These are phyloP conservation scores for Pezicula carpinea DNA, from an alignment of 2,329 filamentous ascomycete species.

Conservation along the genomic window DNA sequence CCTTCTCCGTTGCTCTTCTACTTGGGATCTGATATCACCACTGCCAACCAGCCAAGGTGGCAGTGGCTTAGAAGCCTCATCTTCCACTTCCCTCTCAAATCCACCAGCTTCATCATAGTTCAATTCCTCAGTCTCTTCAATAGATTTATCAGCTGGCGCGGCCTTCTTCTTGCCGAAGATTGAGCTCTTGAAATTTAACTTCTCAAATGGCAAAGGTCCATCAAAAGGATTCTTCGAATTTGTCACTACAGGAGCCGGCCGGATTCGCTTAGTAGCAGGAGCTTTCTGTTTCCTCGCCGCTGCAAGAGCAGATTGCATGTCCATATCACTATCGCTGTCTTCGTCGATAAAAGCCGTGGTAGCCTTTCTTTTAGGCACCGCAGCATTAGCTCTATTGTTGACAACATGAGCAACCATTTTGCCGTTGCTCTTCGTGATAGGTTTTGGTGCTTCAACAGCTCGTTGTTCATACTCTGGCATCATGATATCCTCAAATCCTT, in stretches of 20 bases:
- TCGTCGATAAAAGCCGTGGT: conserved; percentile 29
- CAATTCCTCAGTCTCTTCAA: conserved; percentile 17
- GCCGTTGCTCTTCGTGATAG: conserved; percentile 46
- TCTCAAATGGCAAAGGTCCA: conserved; percentile 88
- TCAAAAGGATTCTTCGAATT: conserved; percentile 63
- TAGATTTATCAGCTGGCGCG: conserved; percentile 13
- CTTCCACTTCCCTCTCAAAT: conserved; percentile 30
- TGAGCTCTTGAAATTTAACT: conserved; percentile 65
- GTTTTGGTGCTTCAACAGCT: conserved; percentile 45
- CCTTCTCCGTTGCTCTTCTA: conserved; percentile 52
- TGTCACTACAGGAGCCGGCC: conserved; percentile 34
- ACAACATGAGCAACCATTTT: conserved; percentile 68
- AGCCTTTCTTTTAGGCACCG: conserved; percentile 39
- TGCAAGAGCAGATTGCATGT: conserved; percentile 71
- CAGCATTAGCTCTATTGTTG: conserved; percentile 66
- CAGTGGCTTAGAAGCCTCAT: conserved; percentile 43
- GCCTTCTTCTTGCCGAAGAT: conserved; percentile 44
- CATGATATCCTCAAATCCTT: conserved; percentile 47
- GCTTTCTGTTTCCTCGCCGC: conserved; percentile 62
- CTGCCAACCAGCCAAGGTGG: conserved; percentile 70
- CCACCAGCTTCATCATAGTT: conserved; percentile 32
- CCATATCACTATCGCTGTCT: conserved; percentile 71
- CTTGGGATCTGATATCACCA: conserved; percentile 60
- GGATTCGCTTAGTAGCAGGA: conserved; percentile 30
- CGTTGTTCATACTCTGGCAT: conserved; percentile 53